Evolutionary conservation across 495 filamentous ascomycete species (phyloP), one percentile per base, ranked within the genome.

Genomic region (Hypoxylon fuscum): DNA sequence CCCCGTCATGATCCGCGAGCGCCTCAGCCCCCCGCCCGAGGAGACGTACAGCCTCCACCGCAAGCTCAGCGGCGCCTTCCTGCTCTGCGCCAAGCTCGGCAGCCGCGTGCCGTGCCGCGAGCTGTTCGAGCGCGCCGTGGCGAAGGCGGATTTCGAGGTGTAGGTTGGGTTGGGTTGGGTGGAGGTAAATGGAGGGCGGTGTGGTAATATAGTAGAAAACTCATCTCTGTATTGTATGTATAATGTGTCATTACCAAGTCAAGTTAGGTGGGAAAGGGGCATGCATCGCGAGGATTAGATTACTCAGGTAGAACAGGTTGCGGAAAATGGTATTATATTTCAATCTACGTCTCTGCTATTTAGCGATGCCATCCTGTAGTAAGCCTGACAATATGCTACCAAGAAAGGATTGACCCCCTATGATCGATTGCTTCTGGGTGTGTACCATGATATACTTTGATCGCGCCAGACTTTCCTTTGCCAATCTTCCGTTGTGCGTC

Each of bases 21-120:
- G 95, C 18, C 73, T 98, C 32, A 85, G 90, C 8, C 95, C 96
- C 11, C 95, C 96, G 35, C 95, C 95, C 0, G 96, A 98, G 78
- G 95, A 98, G 81, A 98, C 96, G 57, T 98, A 98, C 68, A 94
- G 90, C 73, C 71, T 98, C 72, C 95, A 98, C 77, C 83, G 95
- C 59, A 98, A 98, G 75, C 73, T 98, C 44, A 98, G 95, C 73
- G 95, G 95, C 2, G 95, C 96, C 0, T 98, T 98, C 68, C 74
- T 98, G 73, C 79, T 98, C 48, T 97, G 93, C 77, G 95, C 95
- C 0, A 83, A 85, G 62, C 67, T 98, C 55, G 92, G 92, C 12
- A 96, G 92, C 68, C 77, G 85, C 50, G 93, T 97, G 4, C 76
- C 77, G 59, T 97, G 95, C 68, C 85, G 88, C 67, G 86, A 91